Percentiles rank a stretch among this genome's conserved stretches.
These are phyloP conservation scores for Rhodosporidiobolus sp. DNA, from an alignment of 768 basidiomycete genomes.

Conservation along the genomic window DNA sequence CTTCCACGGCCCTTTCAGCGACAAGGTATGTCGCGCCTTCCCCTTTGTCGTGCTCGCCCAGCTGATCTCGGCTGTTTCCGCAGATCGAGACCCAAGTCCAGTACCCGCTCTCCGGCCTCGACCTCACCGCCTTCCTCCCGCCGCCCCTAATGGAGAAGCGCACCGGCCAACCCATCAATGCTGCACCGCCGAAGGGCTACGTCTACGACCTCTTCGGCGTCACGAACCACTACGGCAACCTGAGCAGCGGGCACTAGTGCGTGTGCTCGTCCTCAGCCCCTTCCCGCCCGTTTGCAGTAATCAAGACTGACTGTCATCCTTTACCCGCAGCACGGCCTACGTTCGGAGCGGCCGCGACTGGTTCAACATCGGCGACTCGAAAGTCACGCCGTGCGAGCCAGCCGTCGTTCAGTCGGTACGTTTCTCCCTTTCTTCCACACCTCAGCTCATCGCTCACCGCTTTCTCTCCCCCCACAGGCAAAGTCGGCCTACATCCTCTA, in stretches of 20 bases:
- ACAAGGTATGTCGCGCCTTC: constrained; percentile 57
- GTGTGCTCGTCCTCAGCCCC: constrained; percentile 51
- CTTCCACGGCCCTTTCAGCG: constrained; percentile 83
- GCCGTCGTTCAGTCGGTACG: constrained; percentile 59
- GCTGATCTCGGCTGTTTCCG: too few species aligned
- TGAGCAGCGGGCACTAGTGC: constrained; percentile 81
- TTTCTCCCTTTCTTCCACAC: not conserved
- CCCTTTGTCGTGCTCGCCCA: too few species aligned
- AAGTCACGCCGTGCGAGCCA: constrained; percentile 72
- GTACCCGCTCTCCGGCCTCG: constrained; percentile 66
- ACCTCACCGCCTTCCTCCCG: constrained; percentile 79
- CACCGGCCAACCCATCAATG: constrained; percentile 58
- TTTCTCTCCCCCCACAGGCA: constrained; percentile 16
- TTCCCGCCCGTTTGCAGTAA: not conserved
- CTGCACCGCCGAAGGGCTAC: constrained; percentile 62
- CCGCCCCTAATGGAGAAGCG: constrained; percentile 55
- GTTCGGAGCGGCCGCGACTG: constrained; percentile 82
- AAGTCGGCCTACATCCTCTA: constrained; percentile 48
- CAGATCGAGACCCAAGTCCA: constrained; percentile 85
- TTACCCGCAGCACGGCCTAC: constrained; percentile 72
- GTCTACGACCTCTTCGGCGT: constrained; percentile 91
- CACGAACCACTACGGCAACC: constrained; percentile 90
- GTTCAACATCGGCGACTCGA: constrained; percentile 92
- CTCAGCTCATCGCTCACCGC: not conserved
- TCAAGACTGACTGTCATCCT: not conserved